Evolutionary conservation across 306 rosid species (phyloP).

Genomic region (Ceratonia siliqua): DNA sequence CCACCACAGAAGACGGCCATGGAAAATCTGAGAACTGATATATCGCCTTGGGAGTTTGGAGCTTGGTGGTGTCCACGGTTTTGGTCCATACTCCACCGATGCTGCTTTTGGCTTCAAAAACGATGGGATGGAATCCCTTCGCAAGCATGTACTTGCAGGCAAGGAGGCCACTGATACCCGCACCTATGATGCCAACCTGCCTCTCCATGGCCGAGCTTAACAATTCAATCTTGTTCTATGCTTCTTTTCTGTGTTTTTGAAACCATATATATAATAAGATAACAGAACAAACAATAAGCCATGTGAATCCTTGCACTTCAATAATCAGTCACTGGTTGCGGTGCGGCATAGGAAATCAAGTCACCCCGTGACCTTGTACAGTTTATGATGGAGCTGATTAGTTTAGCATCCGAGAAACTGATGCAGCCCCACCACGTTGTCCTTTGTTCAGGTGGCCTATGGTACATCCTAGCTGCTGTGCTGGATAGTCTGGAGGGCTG

Average conservation of each 20-base stretch:
- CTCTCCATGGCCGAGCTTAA: conserved; percentile 29
- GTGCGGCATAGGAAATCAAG: no score
- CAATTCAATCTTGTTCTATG: background rate
- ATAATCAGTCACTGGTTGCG: no score
- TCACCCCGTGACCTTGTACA: no score
- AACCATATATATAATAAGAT: no score
- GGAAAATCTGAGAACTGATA: conserved; percentile 69
- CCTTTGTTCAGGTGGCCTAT: no score
- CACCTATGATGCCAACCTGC: conserved; percentile 56
- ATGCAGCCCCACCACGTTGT: no score
- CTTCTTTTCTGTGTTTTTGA: background rate
- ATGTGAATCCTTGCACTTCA: no score
- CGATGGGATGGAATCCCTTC: conserved; percentile 54
- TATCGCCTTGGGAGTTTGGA: conserved; percentile 53
- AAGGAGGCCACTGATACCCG: conserved; percentile 68
- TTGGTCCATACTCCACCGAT: conserved; percentile 67
- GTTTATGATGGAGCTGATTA: no score
- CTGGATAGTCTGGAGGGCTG: no score
- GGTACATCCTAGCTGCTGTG: no score
- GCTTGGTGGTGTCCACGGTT: conserved; percentile 49
- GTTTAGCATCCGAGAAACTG: no score
- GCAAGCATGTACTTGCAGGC: conserved; percentile 60
- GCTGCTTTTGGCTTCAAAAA: conserved; percentile 50
- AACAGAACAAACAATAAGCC: no score
- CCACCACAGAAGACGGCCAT: conserved; percentile 58